Conservation (phyloP, 148 eudicot species). For the Persicaria maculosa region DNA sequence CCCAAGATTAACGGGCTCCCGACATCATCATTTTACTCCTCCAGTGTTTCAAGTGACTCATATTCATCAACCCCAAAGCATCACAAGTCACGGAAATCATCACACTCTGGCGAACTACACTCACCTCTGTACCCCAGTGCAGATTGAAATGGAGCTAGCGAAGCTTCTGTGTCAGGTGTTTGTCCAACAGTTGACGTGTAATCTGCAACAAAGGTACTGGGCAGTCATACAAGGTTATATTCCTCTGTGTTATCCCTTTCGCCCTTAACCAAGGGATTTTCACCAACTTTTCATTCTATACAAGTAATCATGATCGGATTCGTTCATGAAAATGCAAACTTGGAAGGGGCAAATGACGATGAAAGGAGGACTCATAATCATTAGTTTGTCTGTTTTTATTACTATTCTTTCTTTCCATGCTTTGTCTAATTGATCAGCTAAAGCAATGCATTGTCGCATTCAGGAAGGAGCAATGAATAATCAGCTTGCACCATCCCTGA, state of each 20-base stretch:
- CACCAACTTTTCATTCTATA: not conserved
- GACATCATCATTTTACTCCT: slow-evolving; percentile 48
- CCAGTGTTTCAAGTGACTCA: slow-evolving; percentile 52
- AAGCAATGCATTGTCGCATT: not conserved
- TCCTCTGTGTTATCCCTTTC: not conserved
- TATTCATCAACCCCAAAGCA: slow-evolving; percentile 57
- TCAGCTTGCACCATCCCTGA: not conserved
- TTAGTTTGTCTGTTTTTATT: not conserved
- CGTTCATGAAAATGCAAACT: slow-evolving; percentile 3
- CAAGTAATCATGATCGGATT: slow-evolving; percentile 2
- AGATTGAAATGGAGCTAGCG: slow-evolving; percentile 47
- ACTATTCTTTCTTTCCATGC: slow-evolving; percentile 8
- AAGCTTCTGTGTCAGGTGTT: not conserved
- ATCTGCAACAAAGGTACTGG: not conserved
- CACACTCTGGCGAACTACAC: slow-evolving; percentile 73
- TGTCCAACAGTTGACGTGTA: not conserved
- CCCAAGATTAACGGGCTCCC: slow-evolving; percentile 74
- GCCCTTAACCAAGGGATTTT: not conserved
- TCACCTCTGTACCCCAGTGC: slow-evolving; percentile 46
- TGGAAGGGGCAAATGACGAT: not conserved
- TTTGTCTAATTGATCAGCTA: not conserved
- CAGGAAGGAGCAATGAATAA: slow-evolving; percentile 1
- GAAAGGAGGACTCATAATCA: not conserved
- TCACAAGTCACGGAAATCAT: slow-evolving; percentile 62
- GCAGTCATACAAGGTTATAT: not conserved